Conservation (phyloP, 192 early-diverging fungal species). For the Entophlyctis luteolus region DNA sequence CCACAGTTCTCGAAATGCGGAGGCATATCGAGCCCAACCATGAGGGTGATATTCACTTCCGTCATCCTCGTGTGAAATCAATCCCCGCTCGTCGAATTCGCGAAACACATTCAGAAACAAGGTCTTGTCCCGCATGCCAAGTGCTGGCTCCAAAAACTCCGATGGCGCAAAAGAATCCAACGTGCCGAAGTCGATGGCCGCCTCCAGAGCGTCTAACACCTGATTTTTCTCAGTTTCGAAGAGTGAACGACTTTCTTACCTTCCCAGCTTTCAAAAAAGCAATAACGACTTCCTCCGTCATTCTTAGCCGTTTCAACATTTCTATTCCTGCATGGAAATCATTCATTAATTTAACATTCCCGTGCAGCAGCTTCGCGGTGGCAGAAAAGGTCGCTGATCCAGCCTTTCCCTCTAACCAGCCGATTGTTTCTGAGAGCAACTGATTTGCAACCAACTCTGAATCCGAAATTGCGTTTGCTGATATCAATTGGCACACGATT, state of each 20-base stretch:
- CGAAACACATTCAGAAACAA: conserved; percentile 46
- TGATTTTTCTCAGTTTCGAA: no score
- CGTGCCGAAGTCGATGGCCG: conserved; percentile 15
- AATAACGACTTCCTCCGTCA: conserved; percentile 27
- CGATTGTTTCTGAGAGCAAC: no score
- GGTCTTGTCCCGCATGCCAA: conserved; percentile 17
- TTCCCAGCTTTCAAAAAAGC: conserved; percentile 24
- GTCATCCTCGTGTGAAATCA: conserved; percentile 23
- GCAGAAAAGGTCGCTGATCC: no score
- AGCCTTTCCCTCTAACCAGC: no score
- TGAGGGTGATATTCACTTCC: neutral
- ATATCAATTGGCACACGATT: no score
- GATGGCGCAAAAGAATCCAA: conserved; percentile 5
- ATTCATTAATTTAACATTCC: no score
- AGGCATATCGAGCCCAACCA: conserved; percentile 29
- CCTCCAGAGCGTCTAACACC: conserved; percentile 40
- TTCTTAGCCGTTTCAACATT: conserved; percentile 32
- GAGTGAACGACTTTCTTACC: no score
- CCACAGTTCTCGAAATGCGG: conserved; percentile 46
- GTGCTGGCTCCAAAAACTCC: conserved; percentile 39
- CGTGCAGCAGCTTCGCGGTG: neutral
- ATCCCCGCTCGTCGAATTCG: conserved; percentile 40
- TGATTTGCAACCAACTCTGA: no score
- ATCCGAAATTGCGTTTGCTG: no score
- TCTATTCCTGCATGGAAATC: conserved; percentile 27